Base-by-base conservation (phyloP, 208 protist species). In the Trypanosoma avium region DNA sequence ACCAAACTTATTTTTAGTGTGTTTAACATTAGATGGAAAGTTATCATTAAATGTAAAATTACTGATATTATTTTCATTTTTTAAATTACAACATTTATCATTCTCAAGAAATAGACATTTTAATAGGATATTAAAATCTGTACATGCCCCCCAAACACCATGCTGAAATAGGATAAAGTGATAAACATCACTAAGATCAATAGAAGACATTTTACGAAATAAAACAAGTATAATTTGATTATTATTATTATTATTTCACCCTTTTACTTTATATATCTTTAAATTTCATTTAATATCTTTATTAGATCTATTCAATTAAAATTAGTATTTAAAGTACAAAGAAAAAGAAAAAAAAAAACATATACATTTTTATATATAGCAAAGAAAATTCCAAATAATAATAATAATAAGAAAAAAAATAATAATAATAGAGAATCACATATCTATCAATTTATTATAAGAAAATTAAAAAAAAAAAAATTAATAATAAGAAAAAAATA, bases 141-240 rank as follows among this genome's bases (percentile, higher is more conserved):
- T 57, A 3, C 73, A 57, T 60, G 58, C 76, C 56, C 70, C 79
- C 40, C 85, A 69, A 4, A 92, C 56, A 26, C 85, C 85, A 48
- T 92, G 85, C 58, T 92, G 85, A 21, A 81, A 74, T 6, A 92
- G 61, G 29, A 92, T 62, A 57, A 92, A 79, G 54, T 88, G 79
- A 40, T 81, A 70, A 5, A 74, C 70, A n/a, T 84, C 77, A 29
- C 24, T 17, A 10, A 38, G 15, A 29, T 35, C 40, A 36, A 29
- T 13, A 32, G 4, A 15, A 50, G 46, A n/a, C 58, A 63, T 55
- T 0, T 27, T 12, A n/a, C n/a, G 17, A 52, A 63, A 27, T 24
- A 3, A 38, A 29, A 10, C 7, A 38, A 85, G 33, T n/a, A 47
- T 47, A 4, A 42, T 33, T 10, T n/a, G 8, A 19, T 50, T 60